Conservation (phyloP, 2,329 filamentous ascomycete genomes). For the Aspergillus tanneri region DNA sequence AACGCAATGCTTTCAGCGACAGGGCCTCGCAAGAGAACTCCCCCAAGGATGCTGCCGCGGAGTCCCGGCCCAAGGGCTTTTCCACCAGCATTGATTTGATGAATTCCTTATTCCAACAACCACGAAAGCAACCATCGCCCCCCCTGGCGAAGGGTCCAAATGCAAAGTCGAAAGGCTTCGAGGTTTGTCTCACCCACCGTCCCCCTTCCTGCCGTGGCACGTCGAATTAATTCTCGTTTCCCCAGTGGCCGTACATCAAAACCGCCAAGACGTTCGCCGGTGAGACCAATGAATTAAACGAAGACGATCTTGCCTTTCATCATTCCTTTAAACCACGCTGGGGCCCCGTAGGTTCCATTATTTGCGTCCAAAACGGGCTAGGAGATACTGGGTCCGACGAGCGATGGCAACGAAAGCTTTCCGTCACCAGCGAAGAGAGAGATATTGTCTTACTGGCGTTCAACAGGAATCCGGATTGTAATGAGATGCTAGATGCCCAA, state of each 20-base stretch:
- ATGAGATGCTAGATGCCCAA: conserved; percentile 37
- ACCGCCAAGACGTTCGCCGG: conserved; percentile 67
- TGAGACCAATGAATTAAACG: conserved; percentile 61
- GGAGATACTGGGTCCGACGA: conserved; percentile 20
- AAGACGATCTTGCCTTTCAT: conserved; percentile 67
- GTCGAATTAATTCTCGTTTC: background rate
- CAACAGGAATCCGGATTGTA: conserved; percentile 24
- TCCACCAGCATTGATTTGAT: conserved; percentile 91
- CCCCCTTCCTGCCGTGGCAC: conserved; percentile 50
- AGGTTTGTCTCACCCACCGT: conserved; percentile 72
- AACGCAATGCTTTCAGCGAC: conserved; percentile 57
- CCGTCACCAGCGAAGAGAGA: conserved; percentile 38
- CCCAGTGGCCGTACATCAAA: conserved; percentile 84
- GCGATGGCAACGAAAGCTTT: conserved; percentile 55
- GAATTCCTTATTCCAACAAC: conserved; percentile 85
- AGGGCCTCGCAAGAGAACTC: conserved; percentile 41
- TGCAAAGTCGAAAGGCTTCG: conserved; percentile 65
- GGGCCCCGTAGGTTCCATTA: conserved; percentile 70
- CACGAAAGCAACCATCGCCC: conserved; percentile 45
- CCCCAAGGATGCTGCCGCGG: conserved; percentile 21
- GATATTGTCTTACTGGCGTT: conserved; percentile 32
- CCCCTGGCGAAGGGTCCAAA: conserved; percentile 56
- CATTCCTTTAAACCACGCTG: conserved; percentile 75
- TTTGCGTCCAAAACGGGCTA: conserved; percentile 57
- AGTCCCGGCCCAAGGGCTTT: conserved; percentile 60